These are phyloP conservation scores for Schwanniomyces polymorphus DNA, from an alignment of 805 yeast genomes.

Conservation along the genomic window DNA sequence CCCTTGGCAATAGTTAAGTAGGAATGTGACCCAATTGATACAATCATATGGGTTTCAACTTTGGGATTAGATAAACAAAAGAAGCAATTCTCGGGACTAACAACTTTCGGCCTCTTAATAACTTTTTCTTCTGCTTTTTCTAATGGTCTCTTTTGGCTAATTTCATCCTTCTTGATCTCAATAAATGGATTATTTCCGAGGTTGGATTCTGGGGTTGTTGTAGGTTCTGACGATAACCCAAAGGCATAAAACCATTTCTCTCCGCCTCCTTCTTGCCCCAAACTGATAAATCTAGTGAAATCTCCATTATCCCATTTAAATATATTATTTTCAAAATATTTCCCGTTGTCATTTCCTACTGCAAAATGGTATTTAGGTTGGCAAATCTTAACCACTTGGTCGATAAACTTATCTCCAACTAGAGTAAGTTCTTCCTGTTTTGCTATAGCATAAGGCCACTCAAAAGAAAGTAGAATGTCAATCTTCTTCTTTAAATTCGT, in stretches of 20 bases:
- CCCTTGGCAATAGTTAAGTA: slow-evolving; percentile 86
- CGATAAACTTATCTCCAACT: slow-evolving; percentile 47
- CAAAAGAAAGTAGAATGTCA: slow-evolving; percentile 59
- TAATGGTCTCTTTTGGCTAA: slow-evolving; percentile 2
- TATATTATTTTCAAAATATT: slow-evolving; percentile 55
- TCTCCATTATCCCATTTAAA: slow-evolving; percentile 54
- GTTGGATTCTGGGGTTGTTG: slow-evolving; percentile 5
- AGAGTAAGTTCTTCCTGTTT: slow-evolving; percentile 40
- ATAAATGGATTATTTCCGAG: slow-evolving; percentile 27
- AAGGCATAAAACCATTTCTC: slow-evolving; percentile 78
- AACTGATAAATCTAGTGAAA: slow-evolving; percentile 63
- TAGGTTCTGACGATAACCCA: slow-evolving; percentile 15
- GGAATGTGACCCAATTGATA: slow-evolving; percentile 65
- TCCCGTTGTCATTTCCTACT: slow-evolving; percentile 49
- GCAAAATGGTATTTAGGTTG: slow-evolving; percentile 72
- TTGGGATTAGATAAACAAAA: slow-evolving; percentile 82
- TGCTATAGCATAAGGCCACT: slow-evolving; percentile 61
- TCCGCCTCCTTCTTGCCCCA: slow-evolving; percentile 57
- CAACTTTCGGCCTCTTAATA: slow-evolving; percentile 32
- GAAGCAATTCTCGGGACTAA: slow-evolving; percentile 67
- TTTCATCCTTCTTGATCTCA: neutral
- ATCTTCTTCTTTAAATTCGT: slow-evolving; percentile 5
- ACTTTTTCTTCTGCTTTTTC: slow-evolving; percentile 13
- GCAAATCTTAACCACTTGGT: slow-evolving; percentile 39
- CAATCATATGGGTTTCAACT: slow-evolving; percentile 75